Base-by-base conservation (phyloP, 2,329 filamentous ascomycete species). In the Neofusicoccum cordaticola region DNA sequence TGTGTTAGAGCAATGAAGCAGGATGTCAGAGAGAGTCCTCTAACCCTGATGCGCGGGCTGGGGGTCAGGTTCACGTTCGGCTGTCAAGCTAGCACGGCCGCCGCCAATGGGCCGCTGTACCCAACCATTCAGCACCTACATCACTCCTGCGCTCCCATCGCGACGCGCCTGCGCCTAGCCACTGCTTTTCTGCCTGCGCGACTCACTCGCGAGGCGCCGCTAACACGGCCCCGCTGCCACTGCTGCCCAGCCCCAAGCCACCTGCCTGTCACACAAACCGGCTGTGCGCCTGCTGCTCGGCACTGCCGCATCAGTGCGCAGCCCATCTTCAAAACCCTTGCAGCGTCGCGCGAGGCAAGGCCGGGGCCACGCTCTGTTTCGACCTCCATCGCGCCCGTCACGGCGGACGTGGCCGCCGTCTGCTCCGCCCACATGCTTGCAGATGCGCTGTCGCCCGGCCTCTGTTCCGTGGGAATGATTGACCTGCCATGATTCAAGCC, bases 1-100 rank as follows among this genome's bases (percentile, higher is more conserved):
- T 19, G 56, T 64, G 62, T 53, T 64, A 41, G 42, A 64, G 52
- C 62, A 53, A 53, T 57, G 51, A 58, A 58, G 62, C 62, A 50
- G 58, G 58, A 50, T 51, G 58, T 62, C 42, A 50, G 58, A 62
- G 58, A 34, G 58, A 50, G 27, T 50, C 47, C 37, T 39, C 42
- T 44, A 44, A 44, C 42, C 47, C 52, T 62, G 58, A 39, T 51
- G 58, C 45, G 58, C 47, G 27, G 58, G 58, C 35, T 62, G 58
- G 44, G 45, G 47, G 27, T 48, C 50, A 34, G 15, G 19, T 50
- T 22, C 34, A 58, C 53, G 45, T 62, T 62, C 45, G 44, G 58
- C 58, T 62, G 44, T 50, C 39, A 56, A 50, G 58, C 58, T 62
- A 37, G 47, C 58, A 62, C 58, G 58, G 58, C 13, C 19, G 47